Percentiles rank a stretch among this genome's conserved stretches.
phyloP scores from a whole-genome alignment of 768 basidiomycete genomes.

The Kwoniella botswanensis region DNA sequence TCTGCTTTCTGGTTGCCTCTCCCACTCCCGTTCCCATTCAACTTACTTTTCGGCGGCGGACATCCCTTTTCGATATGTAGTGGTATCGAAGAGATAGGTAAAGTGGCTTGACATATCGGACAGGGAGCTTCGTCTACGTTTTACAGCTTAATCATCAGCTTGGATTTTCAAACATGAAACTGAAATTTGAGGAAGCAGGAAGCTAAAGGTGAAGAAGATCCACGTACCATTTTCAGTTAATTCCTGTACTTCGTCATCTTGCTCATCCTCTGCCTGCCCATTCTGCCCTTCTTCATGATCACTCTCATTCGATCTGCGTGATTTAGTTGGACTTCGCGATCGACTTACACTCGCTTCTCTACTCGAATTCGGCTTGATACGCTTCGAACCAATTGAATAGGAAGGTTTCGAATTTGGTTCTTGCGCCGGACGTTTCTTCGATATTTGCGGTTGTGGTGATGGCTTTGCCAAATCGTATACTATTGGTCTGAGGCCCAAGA shows the following conservation, averaged over 20 bases:
- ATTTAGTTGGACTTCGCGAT: constrained; percentile 27
- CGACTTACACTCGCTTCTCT: constrained; percentile 22
- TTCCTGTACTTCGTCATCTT: constrained; percentile 25
- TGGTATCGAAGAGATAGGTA: constrained; percentile 66
- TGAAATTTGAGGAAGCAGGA: too few relatives aligned
- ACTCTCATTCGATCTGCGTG: constrained; percentile 1
- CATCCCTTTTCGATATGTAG: constrained; percentile 72
- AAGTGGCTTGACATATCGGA: constrained; percentile 66
- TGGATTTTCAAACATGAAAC: neutral
- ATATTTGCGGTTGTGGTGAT: neutral
- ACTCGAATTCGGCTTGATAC: constrained; percentile 1
- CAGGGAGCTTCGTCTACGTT: constrained; percentile 61
- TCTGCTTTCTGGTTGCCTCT: constrained; percentile 47
- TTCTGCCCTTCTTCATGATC: neutral
- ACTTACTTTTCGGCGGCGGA: constrained; percentile 40
- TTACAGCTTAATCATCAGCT: constrained; percentile 4
- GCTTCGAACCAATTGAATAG: constrained; percentile 6
- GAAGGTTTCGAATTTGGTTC: constrained; percentile 13
- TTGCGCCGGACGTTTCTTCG: constrained; percentile 14
- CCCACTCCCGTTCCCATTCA: constrained; percentile 2
- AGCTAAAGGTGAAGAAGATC: neutral
- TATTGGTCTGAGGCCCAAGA: constrained; percentile 23
- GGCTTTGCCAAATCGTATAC: constrained; percentile 25
- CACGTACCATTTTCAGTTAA: constrained; percentile 45
- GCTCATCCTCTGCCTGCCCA: constrained; percentile 16